Evolutionary conservation across 176 grass and related monocot species (phyloP), one percentile per base, ranked within the genome.

Genomic region (Neostapfia colusana): DNA sequence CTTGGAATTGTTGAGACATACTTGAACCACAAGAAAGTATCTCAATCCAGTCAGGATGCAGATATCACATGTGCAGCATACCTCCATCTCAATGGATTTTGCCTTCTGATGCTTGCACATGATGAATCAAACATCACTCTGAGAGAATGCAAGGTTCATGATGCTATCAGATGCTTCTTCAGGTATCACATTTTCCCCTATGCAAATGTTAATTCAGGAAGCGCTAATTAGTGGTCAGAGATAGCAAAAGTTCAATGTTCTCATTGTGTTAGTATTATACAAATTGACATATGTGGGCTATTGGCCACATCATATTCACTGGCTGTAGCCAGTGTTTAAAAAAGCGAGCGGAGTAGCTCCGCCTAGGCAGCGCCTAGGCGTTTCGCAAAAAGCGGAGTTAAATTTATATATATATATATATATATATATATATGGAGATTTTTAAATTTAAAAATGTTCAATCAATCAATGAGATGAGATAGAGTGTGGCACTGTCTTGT

Each of bases 41-140:
- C 72, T 14, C 61, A 83, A 69, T 68, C 12, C 76, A 59, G 70
- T 63, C 70, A 73, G 78, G 69, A 56, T 76, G 65, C 61, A 69
- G 86, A 98, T 66, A 83, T 56, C 66, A 84, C 84, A 76, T 86
- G 79, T 69, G 88, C 73, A 88, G 79, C 89, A 70, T 78, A 37
- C 20, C 75, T 90, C 58, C 95, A 98, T 90, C 91, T 98, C 58
- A 84, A 81, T 75, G 95, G 95, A 81, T 98, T 92, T 88, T 98
- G 89, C 84, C 72, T 93, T 73, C 69, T 98, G 68, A 67, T 90
- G 78, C 91, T 87, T 69, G 89, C 91, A 54, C 83, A 82, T 50
- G 80, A 81, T 77, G 87, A 87, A 88, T 85, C 84, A 70, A 86
- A 91, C 83, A 77, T 73, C 56, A 74, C 83, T 70, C 76, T 94